These are phyloP conservation scores for Rhodosporidiobolus odoratus DNA, from an alignment of 768 basidiomycete species.

Conservation along the genomic window DNA sequence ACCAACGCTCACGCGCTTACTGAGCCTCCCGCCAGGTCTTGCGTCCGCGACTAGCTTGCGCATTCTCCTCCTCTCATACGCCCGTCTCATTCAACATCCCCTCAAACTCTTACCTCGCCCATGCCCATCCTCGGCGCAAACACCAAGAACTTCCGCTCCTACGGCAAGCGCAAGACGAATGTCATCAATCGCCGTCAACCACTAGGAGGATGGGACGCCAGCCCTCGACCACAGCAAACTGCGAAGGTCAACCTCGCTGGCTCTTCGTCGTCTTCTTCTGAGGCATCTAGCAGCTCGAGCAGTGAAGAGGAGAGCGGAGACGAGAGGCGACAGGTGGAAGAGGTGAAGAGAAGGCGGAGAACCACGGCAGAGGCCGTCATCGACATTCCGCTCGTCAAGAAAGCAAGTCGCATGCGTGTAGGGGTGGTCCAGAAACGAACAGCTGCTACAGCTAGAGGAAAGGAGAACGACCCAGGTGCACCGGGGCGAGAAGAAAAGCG, in stretches of 20 bases:
- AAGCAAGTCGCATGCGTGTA: too few relatives aligned
- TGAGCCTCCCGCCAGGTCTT: too few relatives aligned
- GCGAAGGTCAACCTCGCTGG: too few relatives aligned
- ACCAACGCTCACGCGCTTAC: too few relatives aligned
- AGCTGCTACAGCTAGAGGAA: too few relatives aligned
- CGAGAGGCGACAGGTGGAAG: too few relatives aligned
- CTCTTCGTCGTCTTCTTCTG: too few relatives aligned
- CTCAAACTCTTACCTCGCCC: background rate
- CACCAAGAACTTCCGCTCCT: conserved; percentile 22
- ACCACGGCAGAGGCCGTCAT: background rate
- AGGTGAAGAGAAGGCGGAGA: background rate
- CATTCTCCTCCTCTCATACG: background rate
- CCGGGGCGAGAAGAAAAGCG: too few relatives aligned
- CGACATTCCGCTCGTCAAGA: background rate
- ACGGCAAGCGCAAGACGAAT: conserved; percentile 29
- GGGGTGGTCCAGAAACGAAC: too few relatives aligned
- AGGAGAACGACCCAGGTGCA: too few relatives aligned
- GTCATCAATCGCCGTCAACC: conserved; percentile 3
- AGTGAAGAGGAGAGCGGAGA: background rate
- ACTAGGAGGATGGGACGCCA: background rate
- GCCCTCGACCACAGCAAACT: too few relatives aligned
- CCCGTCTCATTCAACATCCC: conserved; percentile 9
- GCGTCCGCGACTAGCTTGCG: background rate
- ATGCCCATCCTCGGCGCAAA: conserved; percentile 13
- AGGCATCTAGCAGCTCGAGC: background rate